A percentile compares a stretch with the other conserved stretches of the same genome.
Evolutionary conservation across 495 filamentous ascomycete species (phyloP).

Genomic region (Lasiosphaeriaceae sp.): DNA sequence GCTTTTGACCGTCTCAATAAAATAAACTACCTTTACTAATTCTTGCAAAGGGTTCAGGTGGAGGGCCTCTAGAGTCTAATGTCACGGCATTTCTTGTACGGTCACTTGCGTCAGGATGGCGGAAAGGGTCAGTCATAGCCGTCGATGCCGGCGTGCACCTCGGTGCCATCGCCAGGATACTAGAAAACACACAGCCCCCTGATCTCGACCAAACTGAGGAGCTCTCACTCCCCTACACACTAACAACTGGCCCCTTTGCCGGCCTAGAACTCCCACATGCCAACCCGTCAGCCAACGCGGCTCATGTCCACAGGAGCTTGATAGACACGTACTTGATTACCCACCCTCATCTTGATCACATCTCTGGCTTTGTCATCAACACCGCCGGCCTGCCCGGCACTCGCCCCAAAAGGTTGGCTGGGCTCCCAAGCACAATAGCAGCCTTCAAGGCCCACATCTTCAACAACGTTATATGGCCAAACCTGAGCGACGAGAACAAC

Average conservation of each 20-base stretch:
- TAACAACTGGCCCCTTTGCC: conserved; percentile 61
- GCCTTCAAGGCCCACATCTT: conserved; percentile 93
- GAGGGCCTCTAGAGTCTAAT: conserved; percentile 84
- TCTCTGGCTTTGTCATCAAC: conserved; percentile 87
- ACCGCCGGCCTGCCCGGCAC: conserved; percentile 74
- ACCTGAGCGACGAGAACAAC: conserved; percentile 91
- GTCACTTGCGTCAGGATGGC: conserved; percentile 72
- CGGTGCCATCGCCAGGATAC: conserved; percentile 69
- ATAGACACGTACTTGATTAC: conserved; percentile 88
- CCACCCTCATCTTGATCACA: conserved; percentile 91
- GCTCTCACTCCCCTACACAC: conserved; percentile 29
- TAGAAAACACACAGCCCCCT: conserved; percentile 49
- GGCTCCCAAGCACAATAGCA: conserved; percentile 75
- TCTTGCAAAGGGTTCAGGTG: conserved; percentile 72
- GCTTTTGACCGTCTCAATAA: background rate
- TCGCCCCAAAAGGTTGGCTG: conserved; percentile 77
- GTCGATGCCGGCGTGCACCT: conserved; percentile 93
- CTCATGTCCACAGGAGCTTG: conserved; percentile 68
- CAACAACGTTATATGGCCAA: conserved; percentile 97
- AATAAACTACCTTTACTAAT: conserved; percentile 18
- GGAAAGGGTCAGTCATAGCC: conserved; percentile 73
- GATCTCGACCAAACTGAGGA: conserved; percentile 36
- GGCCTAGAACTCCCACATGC: conserved; percentile 62
- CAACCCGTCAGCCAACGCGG: conserved; percentile 70
- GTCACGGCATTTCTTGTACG: conserved; percentile 87